Base-by-base conservation (phyloP, 805 yeast genomes). In the Candida piceae region DNA sequence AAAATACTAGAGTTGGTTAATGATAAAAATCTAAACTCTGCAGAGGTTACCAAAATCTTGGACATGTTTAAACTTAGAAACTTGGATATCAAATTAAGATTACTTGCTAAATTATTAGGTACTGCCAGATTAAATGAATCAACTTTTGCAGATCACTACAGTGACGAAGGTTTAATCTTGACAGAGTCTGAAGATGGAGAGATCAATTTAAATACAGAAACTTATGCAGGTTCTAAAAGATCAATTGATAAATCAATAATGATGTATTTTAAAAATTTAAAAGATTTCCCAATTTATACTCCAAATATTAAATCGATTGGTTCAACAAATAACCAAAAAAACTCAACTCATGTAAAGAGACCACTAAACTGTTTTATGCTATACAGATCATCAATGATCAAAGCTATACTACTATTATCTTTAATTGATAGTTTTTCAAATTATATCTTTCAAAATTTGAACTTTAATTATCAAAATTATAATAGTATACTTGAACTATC, bases 351-450 rank as follows among this genome's bases (percentile, higher is more conserved):
- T 37, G 58, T 70, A 32, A 70, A 69, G 43, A 60, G 76, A 29
- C 75, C 75, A 1, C 55, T 69, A 38, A 70, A 70, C 50, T 63
- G 70, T 19, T 70, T 66, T 44, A 69, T 70, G 75, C 55, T 70
- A 8, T 70, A 70, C 45, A 57, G 74, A 34, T 55, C 66, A 16
- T 47, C 66, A 5, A 65, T 68, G 61, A 63, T 69, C 13, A 67
- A 65, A 42, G 62, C 62, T 9, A 66, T 69, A 13, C 53, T 62
- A 39, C 37, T 55, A 12, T 41, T 53, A 5, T 44, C 53, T 7
- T 42, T 53, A 27, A 44, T 55, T 22, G 53, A 53, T 28, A 46
- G 58, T 18, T 16, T 55, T 16, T 42, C 57, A 8, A 29, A 44
- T 1, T 48, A 39, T 38, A 29, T 49, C 15, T 45, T 52, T 38